Conservation (phyloP, 164 flowering plant genomes). For the Euptelea pleiosperma region DNA sequence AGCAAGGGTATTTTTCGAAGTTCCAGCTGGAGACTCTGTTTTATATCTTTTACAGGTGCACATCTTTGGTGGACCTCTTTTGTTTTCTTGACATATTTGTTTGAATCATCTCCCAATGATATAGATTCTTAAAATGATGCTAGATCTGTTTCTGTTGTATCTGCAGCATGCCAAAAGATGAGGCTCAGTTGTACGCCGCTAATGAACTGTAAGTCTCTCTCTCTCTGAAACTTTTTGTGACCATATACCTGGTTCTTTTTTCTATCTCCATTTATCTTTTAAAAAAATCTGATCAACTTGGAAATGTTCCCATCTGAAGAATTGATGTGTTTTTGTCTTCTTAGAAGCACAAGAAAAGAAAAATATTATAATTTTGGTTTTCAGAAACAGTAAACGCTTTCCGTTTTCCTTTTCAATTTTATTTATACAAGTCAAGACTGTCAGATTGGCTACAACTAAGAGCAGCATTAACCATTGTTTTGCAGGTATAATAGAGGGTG, state of each 20-base stretch:
- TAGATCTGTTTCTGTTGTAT: background rate
- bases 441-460: background rate
- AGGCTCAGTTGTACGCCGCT: slow-evolving; percentile 90
- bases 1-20: slow-evolving; percentile 78
- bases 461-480: background rate
- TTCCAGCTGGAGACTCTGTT: slow-evolving; percentile 66
- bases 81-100: background rate
- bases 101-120: background rate
- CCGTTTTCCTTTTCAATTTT: background rate
- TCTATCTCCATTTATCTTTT: too few relatives aligned
- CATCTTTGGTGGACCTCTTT: slow-evolving; percentile 6
- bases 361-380: too few relatives aligned
- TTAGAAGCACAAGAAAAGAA: too few relatives aligned
- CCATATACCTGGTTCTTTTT: background rate
- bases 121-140: background rate
- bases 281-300: too few relatives aligned
- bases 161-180: slow-evolving; percentile 97
- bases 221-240: slow-evolving; percentile 3
- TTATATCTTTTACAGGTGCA: slow-evolving; percentile 87
- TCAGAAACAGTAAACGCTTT: too few relatives aligned
- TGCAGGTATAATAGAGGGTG: slow-evolving; percentile 35
- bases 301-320: too few relatives aligned
- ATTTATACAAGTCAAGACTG: background rate
- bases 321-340: too few relatives aligned
- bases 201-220: slow-evolving; percentile 72